Evolutionary conservation across 345 rosid genomes (phyloP), one percentile per base, ranked within the genome.

Genomic region (Linum trigynum): DNA sequence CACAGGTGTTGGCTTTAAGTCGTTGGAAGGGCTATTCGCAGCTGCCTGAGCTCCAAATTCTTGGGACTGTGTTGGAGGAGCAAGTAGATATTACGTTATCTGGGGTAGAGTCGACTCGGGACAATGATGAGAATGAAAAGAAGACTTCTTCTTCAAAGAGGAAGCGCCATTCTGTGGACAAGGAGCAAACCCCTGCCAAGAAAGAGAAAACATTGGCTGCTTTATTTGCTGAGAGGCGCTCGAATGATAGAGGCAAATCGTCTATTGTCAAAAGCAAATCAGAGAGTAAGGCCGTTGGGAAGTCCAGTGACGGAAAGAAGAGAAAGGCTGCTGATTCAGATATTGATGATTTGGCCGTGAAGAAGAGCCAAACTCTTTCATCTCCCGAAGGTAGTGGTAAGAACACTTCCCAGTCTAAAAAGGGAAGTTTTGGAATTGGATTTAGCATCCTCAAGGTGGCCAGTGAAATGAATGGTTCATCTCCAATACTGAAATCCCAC

Each of bases 161-260:
- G 58, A 84, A 76, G 72, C 66, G 70, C 71, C 70, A 39, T 32
- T 76, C 67, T 37, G 77, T 66, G 59, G 79, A 79, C 17, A 59
- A 39, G 38, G 60, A 40, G 35, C 61, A 39, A 69, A 11, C 11
- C 6, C 67, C 68, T 1, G 65, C 63, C 60, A 71, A 80, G 77
- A 85, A 78, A 61, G 85, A 89, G 79, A 78, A 81, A 74, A 83
- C 86, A 64, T 78, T 91, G 81, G 81, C 72, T 9, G 90, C 81
- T 15, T 73, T 77, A 58, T 57, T 86, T 69, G 79, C 82, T 61
- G 82, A 77, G 72, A 80, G 64, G 74, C 74, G 70, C 50, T 65
- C 61, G 32, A 23, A 23, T 23, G 32, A 23, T 23, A 23, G 1
- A 23, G 1, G 32, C 66, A 73, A 71, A 60, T 11, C 55, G 38